A percentile compares a stretch with the other conserved stretches of the same genome.
Evolutionary conservation across 2,329 filamentous ascomycete genomes (phyloP).

Genomic region (Rutstroemia sydowiana): DNA sequence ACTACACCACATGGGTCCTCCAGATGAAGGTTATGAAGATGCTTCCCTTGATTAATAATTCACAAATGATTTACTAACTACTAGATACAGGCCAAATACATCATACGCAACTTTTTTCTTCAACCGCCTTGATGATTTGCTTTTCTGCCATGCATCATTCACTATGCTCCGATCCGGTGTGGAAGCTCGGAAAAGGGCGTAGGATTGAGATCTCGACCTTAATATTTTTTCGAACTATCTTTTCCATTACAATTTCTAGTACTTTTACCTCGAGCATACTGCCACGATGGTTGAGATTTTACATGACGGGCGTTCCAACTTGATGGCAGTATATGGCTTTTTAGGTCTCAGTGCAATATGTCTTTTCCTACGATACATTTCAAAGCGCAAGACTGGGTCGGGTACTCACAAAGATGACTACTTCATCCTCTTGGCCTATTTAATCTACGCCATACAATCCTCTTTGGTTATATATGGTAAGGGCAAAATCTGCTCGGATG

Average conservation of each 20-base stretch:
- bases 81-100: background rate
- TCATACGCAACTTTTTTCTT: background rate
- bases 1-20: background rate
- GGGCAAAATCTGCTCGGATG: background rate
- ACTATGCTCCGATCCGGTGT: no score
- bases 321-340: background rate
- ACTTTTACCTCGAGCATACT: background rate
- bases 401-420: slow-evolving; percentile 3
- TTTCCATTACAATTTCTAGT: background rate
- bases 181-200: no score
- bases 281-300: background rate
- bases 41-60: background rate
- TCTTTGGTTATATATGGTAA: slow-evolving; percentile 4
- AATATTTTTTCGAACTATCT: background rate
- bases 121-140: background rate
- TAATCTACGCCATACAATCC: slow-evolving; percentile 1
- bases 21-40: background rate
- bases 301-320: background rate
- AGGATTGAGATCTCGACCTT: no score
- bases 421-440: slow-evolving; percentile 3
- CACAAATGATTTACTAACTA: background rate
- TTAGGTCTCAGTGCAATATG: background rate
- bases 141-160: background rate
- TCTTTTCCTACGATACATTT: slow-evolving; percentile 1
- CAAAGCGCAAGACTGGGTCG: background rate